These are phyloP conservation scores for Furcasterigmium furcatum DNA, from an alignment of 2,329 filamentous ascomycete species.

Conservation along the genomic window DNA sequence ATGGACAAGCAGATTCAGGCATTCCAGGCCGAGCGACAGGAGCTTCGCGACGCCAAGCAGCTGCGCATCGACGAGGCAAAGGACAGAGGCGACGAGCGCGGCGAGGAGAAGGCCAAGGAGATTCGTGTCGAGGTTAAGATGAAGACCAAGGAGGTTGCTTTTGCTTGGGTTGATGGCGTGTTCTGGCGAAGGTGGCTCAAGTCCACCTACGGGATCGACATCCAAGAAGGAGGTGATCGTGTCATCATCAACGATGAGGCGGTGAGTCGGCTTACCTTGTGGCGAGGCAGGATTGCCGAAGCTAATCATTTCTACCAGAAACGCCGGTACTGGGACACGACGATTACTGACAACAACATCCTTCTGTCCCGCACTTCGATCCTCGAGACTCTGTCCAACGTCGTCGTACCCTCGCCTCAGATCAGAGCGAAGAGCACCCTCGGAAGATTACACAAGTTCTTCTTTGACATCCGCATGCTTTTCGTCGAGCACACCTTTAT, in stretches of 20 bases:
- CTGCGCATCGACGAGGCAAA: constrained; percentile 94
- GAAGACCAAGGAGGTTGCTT: constrained; percentile 83
- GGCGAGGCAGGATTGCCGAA: background rate
- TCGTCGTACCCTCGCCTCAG: constrained; percentile 64
- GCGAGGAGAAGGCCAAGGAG: constrained; percentile 80
- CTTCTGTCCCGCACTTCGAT: constrained; percentile 87
- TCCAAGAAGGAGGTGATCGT: constrained; percentile 82
- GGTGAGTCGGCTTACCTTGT: constrained; percentile 52
- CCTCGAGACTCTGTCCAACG: constrained; percentile 76
- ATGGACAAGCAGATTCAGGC: constrained; percentile 93
- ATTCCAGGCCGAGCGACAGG: constrained; percentile 90
- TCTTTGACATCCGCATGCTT: constrained; percentile 60
- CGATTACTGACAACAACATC: constrained; percentile 85
- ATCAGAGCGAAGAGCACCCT: constrained; percentile 79
- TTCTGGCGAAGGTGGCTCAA: constrained; percentile 98
- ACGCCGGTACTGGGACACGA: constrained; percentile 92
- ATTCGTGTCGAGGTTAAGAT: constrained; percentile 87
- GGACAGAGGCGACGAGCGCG: constrained; percentile 86
- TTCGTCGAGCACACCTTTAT: constrained; percentile 59
- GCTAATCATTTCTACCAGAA: constrained; percentile 50
- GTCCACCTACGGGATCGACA: constrained; percentile 90
- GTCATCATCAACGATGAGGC: constrained; percentile 98
- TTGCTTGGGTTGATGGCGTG: constrained; percentile 94
- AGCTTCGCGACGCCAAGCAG: constrained; percentile 91
- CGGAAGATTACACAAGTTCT: constrained; percentile 66